Base-by-base conservation (phyloP, 371 early-diverging fungal species). In the Mucor indicus region DNA sequence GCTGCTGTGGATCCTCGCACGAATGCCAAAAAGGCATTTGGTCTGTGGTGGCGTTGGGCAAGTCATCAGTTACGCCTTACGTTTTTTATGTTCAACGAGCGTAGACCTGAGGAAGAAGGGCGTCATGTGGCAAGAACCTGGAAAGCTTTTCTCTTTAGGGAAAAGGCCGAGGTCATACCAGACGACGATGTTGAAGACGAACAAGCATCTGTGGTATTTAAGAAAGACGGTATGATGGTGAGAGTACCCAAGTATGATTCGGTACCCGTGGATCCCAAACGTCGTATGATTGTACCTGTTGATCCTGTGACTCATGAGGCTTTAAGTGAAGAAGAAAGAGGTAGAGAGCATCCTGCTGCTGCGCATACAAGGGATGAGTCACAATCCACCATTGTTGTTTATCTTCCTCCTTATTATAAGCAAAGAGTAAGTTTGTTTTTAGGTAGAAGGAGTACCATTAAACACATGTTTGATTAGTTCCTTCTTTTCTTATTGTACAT, bases 31-130 rank as follows among this genome's bases (percentile, higher is more conserved):
- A 57, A 55, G 20, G 52, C 73, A 19, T 65, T 91, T 37, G 57
- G 60, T 16, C 53, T 51, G 11, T 89, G 91, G 87, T 92, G 90
- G 86, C 72, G 70, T 20, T 47, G 68, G 25, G 71, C 80, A 0
- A 83, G 91, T 1, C 68, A 71, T 7, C 55, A 55, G n/a, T 60
- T 91, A 23, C 84, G 93, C 1, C 60, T 96, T 38, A 79, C 90
- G 4, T 81, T 86, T 15, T 93, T 92, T 57, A 77, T 96, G 75
- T 84, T 93, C 55, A 89, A 90, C 25, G 77, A 73, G 19, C 75
- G 83, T 11, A 64, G 66, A 41, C 58, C 68, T 0, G 86, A 83
- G 31, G 93, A 93, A 55, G 55, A 63, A 44, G 60, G 64, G 12
- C 17, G 32, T 10, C 51, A 51, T 42, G 52, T 59, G 5, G 17